Evolutionary conservation across 345 rosid species (phyloP).

Genomic region (Dipteronia dyeriana): DNA sequence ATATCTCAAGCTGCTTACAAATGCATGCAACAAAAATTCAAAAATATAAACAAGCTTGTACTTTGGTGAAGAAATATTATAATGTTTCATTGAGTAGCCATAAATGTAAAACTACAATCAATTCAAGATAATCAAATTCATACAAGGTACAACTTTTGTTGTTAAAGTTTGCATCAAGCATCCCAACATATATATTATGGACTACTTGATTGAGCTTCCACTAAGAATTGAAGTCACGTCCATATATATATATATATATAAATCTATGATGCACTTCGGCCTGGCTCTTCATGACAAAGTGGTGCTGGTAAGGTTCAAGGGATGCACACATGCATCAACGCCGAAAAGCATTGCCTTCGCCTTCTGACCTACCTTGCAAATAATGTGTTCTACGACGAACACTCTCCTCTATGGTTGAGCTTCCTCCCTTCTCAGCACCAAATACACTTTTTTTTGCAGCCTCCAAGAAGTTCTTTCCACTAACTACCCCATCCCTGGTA

Average conservation of each 20-base stretch:
- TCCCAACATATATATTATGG: neutral
- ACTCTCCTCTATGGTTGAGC: slow-evolving; percentile 86
- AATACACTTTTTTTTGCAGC: slow-evolving; percentile 79
- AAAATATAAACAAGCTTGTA: neutral
- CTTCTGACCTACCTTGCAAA: slow-evolving; percentile 68
- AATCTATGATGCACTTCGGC: neutral
- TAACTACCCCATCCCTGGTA: slow-evolving; percentile 33
- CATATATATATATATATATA: neutral
- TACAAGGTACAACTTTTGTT: neutral
- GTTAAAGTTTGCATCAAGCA: neutral
- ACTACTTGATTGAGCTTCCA: neutral
- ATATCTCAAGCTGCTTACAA: neutral
- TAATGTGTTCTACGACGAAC: slow-evolving; percentile 85
- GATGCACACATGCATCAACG: slow-evolving; percentile 37
- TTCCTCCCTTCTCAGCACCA: slow-evolving; percentile 91
- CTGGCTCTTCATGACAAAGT: neutral
- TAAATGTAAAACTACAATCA: neutral
- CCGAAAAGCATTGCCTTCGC: slow-evolving; percentile 83
- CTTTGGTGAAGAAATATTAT: neutral
- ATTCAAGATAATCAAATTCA: neutral
- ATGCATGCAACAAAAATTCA: neutral
- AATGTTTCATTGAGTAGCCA: neutral
- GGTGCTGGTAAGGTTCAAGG: neutral
- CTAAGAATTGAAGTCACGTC: neutral
- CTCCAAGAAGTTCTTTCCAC: slow-evolving; percentile 79